Conservation (phyloP, 1,284 basidiomycete genomes). For the Gomphus sp. region DNA sequence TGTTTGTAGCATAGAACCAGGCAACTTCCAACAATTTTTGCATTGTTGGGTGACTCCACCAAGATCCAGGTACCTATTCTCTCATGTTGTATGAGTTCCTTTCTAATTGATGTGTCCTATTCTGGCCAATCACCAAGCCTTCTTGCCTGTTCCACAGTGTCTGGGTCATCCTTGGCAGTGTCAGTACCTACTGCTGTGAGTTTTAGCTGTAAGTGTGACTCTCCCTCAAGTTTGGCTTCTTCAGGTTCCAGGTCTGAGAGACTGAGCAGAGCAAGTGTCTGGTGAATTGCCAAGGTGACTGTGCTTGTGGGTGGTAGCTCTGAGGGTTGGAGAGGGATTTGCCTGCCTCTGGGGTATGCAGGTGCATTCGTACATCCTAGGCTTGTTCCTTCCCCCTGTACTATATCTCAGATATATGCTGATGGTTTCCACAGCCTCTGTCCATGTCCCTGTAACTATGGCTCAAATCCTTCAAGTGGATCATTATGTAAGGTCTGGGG, state of each 20-base stretch:
- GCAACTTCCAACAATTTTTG: slow-evolving; percentile 19
- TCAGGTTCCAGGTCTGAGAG: no score
- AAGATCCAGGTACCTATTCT: slow-evolving; percentile 19
- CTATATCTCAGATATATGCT: neutral
- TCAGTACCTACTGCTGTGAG: neutral
- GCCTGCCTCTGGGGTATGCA: neutral
- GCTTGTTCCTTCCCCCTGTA: neutral
- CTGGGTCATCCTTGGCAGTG: neutral
- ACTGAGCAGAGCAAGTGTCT: no score
- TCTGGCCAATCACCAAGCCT: neutral
- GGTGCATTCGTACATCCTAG: neutral
- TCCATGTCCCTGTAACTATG: no score
- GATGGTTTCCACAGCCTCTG: no score
- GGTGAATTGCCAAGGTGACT: neutral
- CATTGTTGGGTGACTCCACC: slow-evolving; percentile 14
- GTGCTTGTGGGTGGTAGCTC: neutral
- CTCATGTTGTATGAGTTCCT: neutral
- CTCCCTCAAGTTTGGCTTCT: neutral
- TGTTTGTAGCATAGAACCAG: neutral
- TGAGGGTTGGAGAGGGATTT: neutral
- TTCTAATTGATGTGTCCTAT: neutral
- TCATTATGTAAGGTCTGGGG: slow-evolving; percentile 17
- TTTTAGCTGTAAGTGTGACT: neutral
- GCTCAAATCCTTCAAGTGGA: neutral
- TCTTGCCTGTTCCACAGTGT: neutral